These are phyloP conservation scores for Pythium rishiriense DNA, from an alignment of 352 stramenopile genomes.

Conservation along the genomic window DNA sequence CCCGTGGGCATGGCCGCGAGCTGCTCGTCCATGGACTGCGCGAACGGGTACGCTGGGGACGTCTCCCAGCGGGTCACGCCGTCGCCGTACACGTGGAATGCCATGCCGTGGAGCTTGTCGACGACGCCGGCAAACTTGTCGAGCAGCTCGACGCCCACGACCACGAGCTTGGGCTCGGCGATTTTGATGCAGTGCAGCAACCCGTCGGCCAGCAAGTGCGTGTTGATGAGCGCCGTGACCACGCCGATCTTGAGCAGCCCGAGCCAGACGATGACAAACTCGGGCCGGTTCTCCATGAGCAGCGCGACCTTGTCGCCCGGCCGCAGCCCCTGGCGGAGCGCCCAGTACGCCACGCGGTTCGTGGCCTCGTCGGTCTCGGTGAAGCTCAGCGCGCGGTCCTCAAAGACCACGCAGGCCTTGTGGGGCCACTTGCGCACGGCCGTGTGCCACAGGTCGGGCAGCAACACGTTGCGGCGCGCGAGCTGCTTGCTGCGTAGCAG, in stretches of 20 bases:
- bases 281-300: slow-evolving; percentile 85
- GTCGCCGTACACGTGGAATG: slow-evolving; percentile 56
- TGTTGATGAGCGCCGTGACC: slow-evolving; percentile 86
- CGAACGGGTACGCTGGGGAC: slow-evolving; percentile 30
- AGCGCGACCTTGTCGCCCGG: slow-evolving; percentile 72
- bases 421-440: slow-evolving; percentile 58
- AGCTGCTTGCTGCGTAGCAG: slow-evolving; percentile 47
- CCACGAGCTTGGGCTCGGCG: slow-evolving; percentile 55
- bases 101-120: slow-evolving; percentile 38
- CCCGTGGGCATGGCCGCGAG: slow-evolving; percentile 30
- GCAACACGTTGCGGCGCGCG: slow-evolving; percentile 37
- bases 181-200: slow-evolving; percentile 79
- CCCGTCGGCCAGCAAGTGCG: slow-evolving; percentile 57
- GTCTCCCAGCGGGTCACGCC: slow-evolving; percentile 32
- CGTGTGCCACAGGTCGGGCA: slow-evolving; percentile 66
- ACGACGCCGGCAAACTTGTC: slow-evolving; percentile 44
- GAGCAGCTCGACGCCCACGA: slow-evolving; percentile 54
- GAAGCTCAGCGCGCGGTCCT: slow-evolving; percentile 53
- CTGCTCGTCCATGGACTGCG: slow-evolving; percentile 46
- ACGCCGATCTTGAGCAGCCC: slow-evolving; percentile 84
- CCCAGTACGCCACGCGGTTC: slow-evolving; percentile 82
- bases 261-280: slow-evolving; percentile 84
- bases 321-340: slow-evolving; percentile 44
- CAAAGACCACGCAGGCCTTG: slow-evolving; percentile 70
- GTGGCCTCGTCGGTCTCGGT: slow-evolving; percentile 55